Evolutionary conservation across 2,329 filamentous ascomycete species (phyloP).

Genomic region (Diaporthe amygdali): DNA sequence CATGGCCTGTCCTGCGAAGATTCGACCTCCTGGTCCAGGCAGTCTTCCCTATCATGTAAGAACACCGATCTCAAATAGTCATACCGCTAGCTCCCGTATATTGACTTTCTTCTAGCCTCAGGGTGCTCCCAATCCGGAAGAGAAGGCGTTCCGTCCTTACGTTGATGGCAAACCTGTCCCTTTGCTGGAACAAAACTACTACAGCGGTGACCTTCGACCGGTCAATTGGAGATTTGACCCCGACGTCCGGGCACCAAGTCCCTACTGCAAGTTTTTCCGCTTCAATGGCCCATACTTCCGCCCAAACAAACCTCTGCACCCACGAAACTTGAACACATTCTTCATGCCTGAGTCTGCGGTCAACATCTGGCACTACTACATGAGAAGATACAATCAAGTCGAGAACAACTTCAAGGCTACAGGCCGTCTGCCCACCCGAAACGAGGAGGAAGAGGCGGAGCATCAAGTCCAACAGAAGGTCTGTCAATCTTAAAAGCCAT

Average conservation of each 20-base stretch:
- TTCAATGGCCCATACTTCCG: slow-evolving; percentile 9
- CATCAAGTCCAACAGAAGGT: not conserved
- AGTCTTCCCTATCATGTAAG: slow-evolving; percentile 2
- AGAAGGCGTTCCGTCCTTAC: not conserved
- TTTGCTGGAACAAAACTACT: not conserved
- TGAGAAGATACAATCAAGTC: not conserved
- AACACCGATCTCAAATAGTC: not conserved
- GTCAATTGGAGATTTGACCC: slow-evolving; percentile 13
- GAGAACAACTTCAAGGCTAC: not conserved
- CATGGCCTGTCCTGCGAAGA: not conserved
- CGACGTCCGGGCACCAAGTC: not conserved
- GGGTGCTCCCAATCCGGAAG: slow-evolving; percentile 10
- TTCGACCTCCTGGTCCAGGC: not conserved
- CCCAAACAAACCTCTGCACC: not conserved
- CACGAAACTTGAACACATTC: not conserved
- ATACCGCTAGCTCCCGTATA: not conserved
- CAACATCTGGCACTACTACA: not conserved
- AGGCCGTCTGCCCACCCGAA: not conserved
- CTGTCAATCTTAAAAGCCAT: not conserved
- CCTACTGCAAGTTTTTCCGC: not conserved
- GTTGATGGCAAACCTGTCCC: not conserved
- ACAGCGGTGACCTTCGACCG: not conserved
- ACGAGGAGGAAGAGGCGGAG: not conserved
- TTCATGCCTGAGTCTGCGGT: not conserved
- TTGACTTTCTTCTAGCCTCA: not conserved